Base-by-base conservation (phyloP, 2,329 filamentous ascomycete genomes). In the Myriosclerotinia duriaeana region DNA sequence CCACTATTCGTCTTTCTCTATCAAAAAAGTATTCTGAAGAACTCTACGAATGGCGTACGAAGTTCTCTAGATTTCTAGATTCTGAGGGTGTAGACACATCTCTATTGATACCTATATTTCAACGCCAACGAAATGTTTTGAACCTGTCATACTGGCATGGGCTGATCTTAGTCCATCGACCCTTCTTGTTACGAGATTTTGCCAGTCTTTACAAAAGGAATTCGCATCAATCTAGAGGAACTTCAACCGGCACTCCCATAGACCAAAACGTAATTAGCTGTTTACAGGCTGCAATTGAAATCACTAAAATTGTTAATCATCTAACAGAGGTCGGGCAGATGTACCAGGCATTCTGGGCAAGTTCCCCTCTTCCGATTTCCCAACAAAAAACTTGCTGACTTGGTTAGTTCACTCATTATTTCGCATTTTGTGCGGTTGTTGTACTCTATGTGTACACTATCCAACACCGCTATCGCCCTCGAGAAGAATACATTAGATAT, bases 31-130 rank as follows among this genome's bases (percentile, higher is more conserved):
- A 82, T 66, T 79, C 78, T 7, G 69, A 72, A 5, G 78, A 81
- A 17, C 75, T 84, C 1, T 73, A 75, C 15, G 72, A 77, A 7
- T 85, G 83, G 83, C 78, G 80, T n/a, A 71, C 74, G 20, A 78
- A 78, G 1, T 76, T 84, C 14, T 71, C 75, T n/a, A 78, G 78
- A 0, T 76, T 84, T n/a, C 73, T 83, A 3, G 78, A 79, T 59
- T 77, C 78, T 0, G 77, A 78, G 46, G 78, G 76, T 11, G 74
- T 82, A 6, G 79, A 81, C 58, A 76, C 79, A 0, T 79, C 77
- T 5, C 77, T 79, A 64, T 73, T 82, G 9, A 80, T 82, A 42
- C 78, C 82, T 1, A 78, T 82, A n/a, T 84, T 83, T 69, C 79
- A 82, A 64, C 77, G 82, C 6, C 76, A 79, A 67, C 72, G 72